Conservation (phyloP, 2,329 filamentous ascomycete genomes). For the Aspergillus sp. region DNA sequence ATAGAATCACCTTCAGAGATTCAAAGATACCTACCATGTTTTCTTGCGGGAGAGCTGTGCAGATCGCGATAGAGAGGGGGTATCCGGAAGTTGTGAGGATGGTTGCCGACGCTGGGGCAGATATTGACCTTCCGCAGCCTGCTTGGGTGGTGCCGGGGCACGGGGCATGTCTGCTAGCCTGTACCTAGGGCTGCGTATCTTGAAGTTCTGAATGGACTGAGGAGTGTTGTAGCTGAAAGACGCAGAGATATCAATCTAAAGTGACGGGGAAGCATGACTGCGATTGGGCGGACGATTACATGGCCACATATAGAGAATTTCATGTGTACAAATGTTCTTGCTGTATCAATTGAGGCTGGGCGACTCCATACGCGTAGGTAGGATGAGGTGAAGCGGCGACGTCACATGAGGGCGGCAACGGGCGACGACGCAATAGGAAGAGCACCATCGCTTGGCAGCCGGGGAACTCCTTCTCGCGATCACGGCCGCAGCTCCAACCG, state of each 20-base stretch:
- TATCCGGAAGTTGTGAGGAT: neutral
- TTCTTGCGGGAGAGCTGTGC: constrained; percentile 15
- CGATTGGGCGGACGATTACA: no score
- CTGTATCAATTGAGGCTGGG: neutral
- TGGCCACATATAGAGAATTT: neutral
- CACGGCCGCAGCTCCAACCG: constrained; percentile 2
- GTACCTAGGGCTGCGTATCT: constrained; percentile 5
- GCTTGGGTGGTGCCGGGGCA: constrained; percentile 2
- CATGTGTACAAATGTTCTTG: neutral
- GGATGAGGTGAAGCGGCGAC: constrained; percentile 2
- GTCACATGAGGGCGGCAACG: constrained; percentile 16
- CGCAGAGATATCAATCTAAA: neutral
- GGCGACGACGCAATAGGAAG: neutral
- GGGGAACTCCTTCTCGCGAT: neutral
- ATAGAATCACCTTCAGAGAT: constrained; percentile 1
- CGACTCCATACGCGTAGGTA: neutral
- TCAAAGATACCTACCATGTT: constrained; percentile 11
- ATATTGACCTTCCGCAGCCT: constrained; percentile 3
- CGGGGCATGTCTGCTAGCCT: constrained; percentile 3
- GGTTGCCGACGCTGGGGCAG: neutral
- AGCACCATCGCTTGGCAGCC: neutral
- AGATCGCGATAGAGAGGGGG: constrained; percentile 15
- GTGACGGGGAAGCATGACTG: neutral
- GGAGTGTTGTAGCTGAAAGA: neutral
- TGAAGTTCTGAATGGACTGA: neutral